A percentile compares a stretch with the other conserved stretches of the same genome.
These are phyloP conservation scores for Diaporthe batatas DNA, from an alignment of 2,329 filamentous ascomycete genomes.

Conservation along the genomic window DNA sequence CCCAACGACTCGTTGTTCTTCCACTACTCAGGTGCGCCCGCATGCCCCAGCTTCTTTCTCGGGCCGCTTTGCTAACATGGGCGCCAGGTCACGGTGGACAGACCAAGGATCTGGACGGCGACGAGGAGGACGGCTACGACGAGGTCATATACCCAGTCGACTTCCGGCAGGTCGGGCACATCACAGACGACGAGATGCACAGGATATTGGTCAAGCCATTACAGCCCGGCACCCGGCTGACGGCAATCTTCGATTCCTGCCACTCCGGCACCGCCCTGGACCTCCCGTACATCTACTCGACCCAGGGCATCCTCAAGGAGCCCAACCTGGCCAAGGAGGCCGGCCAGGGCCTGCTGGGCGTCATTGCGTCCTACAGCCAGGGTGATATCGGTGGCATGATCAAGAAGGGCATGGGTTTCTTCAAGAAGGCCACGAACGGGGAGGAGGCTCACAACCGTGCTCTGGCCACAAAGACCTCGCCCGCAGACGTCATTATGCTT, in stretches of 20 bases:
- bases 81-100: constrained; percentile 82
- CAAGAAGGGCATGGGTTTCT: constrained; percentile 82
- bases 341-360: constrained; percentile 72
- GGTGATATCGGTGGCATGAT: constrained; percentile 89
- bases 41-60: neutral
- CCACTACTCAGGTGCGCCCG: constrained; percentile 86
- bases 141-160: constrained; percentile 89
- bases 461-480: constrained; percentile 89
- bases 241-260: constrained; percentile 75
- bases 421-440: constrained; percentile 89
- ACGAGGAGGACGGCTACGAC: constrained; percentile 85
- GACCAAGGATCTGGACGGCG: constrained; percentile 82
- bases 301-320: constrained; percentile 76
- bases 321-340: constrained; percentile 78
- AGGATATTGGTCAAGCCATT: constrained; percentile 75
- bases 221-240: constrained; percentile 68
- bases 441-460: constrained; percentile 86
- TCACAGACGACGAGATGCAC: constrained; percentile 88
- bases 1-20: constrained; percentile 97
- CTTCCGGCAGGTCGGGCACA: constrained; percentile 83
- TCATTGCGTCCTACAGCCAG: constrained; percentile 69
- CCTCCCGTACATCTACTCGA: constrained; percentile 77
- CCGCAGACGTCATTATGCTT: constrained; percentile 97
- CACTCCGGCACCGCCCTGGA: constrained; percentile 77
- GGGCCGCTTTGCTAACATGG: neutral